Base-by-base conservation (phyloP, 2,329 filamentous ascomycete genomes). In the Diaporthe vaccinii region DNA sequence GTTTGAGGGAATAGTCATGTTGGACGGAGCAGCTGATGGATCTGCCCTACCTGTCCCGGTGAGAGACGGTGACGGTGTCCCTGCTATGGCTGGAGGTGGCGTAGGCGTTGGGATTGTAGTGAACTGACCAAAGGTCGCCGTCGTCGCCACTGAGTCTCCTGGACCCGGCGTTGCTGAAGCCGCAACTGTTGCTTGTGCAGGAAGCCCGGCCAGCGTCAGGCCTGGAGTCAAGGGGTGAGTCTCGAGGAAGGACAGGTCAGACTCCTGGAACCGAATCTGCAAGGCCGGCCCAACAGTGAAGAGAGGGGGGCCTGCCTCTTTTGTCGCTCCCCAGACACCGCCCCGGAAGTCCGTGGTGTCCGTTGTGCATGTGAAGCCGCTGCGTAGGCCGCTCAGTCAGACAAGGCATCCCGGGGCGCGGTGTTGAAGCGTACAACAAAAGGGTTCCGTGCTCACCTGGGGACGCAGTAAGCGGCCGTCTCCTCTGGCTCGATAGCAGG, bases 301-400 rank as follows among this genome's bases (percentile, higher is more conserved):
- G 1, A 61, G 51, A 62, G 51, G 68, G 15, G 55, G 7, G n/a
- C 44, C 55, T 44, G 39, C 68, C 14, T 34, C 57, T 46, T 44
- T 65, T 62, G 74, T 75, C n/a, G 74, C 74, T 8, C 84, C 84
- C 83, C 84, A 85, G 67, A 85, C 80, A 39, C 84, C 84, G 10
- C 84, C 84, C 3, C 81, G 82, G 67, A 83, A 85, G 72, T 85
- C 84, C 5, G 83, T 82, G 8, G 82, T 84, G 71, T 86, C 85
- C 2, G 84, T 84, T 2, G 84, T 85, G 76, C 85, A 86, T 4
- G 80, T 79, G 67, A 84, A 81, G 14, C 84, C 85, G 25, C 80
- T 83, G 62, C 5, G 15, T 6, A 62, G 28, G 28, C 34, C 25
- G 34, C 44, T 28, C 65, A 55, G 73, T 74, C 55, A 74, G 65